phyloP scores from a whole-genome alignment of 2,329 filamentous ascomycete species.

The Decorospora gaudefroyi region DNA sequence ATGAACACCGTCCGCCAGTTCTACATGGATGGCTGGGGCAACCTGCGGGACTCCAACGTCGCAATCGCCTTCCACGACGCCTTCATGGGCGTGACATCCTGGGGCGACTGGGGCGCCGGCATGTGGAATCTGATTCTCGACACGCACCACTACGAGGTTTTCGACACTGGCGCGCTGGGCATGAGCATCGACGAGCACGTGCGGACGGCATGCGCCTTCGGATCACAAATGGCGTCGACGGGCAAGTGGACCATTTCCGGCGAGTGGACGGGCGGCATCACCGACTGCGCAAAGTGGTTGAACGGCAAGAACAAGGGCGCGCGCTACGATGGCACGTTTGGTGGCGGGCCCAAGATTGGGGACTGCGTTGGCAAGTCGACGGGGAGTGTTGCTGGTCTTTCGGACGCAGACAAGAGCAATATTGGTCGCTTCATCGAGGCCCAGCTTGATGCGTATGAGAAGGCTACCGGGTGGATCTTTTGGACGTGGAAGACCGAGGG shows the following conservation, averaged over 20 bases:
- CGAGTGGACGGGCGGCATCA: constrained; percentile 55
- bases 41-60: constrained; percentile 49
- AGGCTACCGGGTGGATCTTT: constrained; percentile 56
- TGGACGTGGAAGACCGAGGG: constrained; percentile 58
- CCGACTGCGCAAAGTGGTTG: constrained; percentile 55
- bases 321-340: constrained; percentile 52
- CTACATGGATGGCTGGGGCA: constrained; percentile 56
- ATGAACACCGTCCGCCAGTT: constrained; percentile 53
- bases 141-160: constrained; percentile 57
- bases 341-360: constrained; percentile 48
- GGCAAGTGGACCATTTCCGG: constrained; percentile 55
- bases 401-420: constrained; percentile 50
- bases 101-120: constrained; percentile 52
- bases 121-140: constrained; percentile 53
- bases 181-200: constrained; percentile 50
- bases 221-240: constrained; percentile 52
- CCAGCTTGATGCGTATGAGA: constrained; percentile 55
- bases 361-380: constrained; percentile 52
- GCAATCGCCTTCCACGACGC: constrained; percentile 55
- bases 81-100: constrained; percentile 51
- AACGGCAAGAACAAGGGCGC: constrained; percentile 55
- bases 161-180: constrained; percentile 46
- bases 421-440: constrained; percentile 54
- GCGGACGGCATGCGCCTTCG: constrained; percentile 52
- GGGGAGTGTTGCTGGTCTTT: constrained; percentile 51